Percentiles rank a stretch among this genome's conserved stretches.
phyloP scores from a whole-genome alignment of 2,329 filamentous ascomycete species.

The Xylaria sp. region DNA sequence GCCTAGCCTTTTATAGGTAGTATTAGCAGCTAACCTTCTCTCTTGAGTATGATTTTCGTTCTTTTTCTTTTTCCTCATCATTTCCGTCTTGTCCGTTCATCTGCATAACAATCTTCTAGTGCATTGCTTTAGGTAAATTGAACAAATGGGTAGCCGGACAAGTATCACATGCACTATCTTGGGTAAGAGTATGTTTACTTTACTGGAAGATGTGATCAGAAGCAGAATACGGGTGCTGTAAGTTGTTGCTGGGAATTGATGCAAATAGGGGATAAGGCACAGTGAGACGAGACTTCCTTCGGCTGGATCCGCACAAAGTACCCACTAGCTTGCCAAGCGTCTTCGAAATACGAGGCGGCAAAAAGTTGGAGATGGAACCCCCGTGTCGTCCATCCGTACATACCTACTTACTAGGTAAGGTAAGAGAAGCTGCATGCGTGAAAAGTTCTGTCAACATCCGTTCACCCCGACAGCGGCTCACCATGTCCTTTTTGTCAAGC shows the following conservation, averaged over 20 bases:
- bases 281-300: conserved; percentile 3
- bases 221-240: too few species aligned
- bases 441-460: conserved; percentile 23
- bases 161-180: not conserved
- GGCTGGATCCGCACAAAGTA: conserved; percentile 27
- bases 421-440: conserved; percentile 2
- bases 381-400: conserved; percentile 16
- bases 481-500: conserved; percentile 29
- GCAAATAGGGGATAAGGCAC: conserved; percentile 1
- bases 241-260: not conserved
- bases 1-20: not conserved
- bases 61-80: conserved; percentile 1
- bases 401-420: too few species aligned
- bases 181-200: not conserved
- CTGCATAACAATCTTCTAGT: not conserved
- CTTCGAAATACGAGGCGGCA: conserved; percentile 38
- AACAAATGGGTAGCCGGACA: not conserved
- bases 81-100: not conserved
- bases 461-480: conserved; percentile 2
- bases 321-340: conserved; percentile 14
- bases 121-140: not conserved
- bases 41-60: not conserved
- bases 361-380: conserved; percentile 32
- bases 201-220: not conserved
- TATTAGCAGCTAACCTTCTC: not conserved